Evolutionary conservation across 2,329 filamentous ascomycete genomes (phyloP).

Genomic region (Trichoderma sp.): DNA sequence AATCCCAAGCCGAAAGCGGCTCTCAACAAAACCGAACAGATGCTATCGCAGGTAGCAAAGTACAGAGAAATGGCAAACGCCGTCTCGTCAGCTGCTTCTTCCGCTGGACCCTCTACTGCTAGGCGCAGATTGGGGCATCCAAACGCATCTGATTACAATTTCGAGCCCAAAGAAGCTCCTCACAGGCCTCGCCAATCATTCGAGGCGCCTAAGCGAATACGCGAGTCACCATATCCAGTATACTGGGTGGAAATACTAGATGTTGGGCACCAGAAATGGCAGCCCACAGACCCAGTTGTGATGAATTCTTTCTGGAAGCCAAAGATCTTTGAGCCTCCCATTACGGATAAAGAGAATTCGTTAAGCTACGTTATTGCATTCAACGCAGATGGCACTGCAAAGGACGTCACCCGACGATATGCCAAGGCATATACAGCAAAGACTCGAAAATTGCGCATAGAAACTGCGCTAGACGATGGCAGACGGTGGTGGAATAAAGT

Average conservation of each 20-base stretch:
- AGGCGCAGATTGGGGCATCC: conserved; percentile 58
- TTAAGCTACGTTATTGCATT: conserved; percentile 87
- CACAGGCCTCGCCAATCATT: conserved; percentile 37
- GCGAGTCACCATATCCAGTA: conserved; percentile 77
- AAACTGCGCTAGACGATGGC: conserved; percentile 56
- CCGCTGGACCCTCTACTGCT: conserved; percentile 44
- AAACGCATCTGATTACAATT: conserved; percentile 56
- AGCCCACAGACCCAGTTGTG: conserved; percentile 82
- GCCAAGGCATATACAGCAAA: conserved; percentile 89
- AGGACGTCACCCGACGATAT: conserved; percentile 88
- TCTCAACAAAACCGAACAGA: conserved; percentile 42
- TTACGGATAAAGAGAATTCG: conserved; percentile 73
- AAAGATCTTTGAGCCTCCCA: conserved; percentile 78
- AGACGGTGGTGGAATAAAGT: conserved; percentile 59
- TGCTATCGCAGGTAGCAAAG: conserved; percentile 30
- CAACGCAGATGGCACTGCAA: conserved; percentile 74
- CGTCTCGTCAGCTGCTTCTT: conserved; percentile 33
- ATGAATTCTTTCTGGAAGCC: conserved; percentile 77
- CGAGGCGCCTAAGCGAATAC: conserved; percentile 51
- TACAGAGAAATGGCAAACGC: conserved; percentile 46
- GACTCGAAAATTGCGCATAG: conserved; percentile 79
- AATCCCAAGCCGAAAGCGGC: conserved; percentile 38
- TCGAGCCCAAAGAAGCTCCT: conserved; percentile 50
- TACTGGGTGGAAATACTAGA: conserved; percentile 97
- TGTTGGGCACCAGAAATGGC: conserved; percentile 85